phyloP scores from a whole-genome alignment of 2,329 filamentous ascomycete species.

The Ophiostoma quercus region DNA sequence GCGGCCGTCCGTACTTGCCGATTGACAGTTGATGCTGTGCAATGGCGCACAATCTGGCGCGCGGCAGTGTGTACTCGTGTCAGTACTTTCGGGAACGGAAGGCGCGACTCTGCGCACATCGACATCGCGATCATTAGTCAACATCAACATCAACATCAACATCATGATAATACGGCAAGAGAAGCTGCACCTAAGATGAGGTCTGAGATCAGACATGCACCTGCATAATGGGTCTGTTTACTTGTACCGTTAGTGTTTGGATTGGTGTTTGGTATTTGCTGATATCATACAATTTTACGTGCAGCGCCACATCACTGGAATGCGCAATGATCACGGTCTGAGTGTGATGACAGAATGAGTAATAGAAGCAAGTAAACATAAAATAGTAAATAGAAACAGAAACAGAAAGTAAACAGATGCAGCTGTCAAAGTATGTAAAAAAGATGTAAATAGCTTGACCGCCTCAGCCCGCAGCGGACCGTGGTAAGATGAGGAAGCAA shows the following conservation, averaged over 20 bases:
- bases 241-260: too few relatives aligned
- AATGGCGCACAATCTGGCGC: slow-evolving; percentile 11
- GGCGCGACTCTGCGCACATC: neutral
- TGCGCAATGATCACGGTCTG: slow-evolving; percentile 15
- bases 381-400: neutral
- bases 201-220: neutral
- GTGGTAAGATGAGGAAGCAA: slow-evolving; percentile 10
- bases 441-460: neutral
- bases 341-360: neutral
- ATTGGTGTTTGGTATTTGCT: neutral
- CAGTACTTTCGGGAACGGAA: neutral
- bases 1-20: slow-evolving; percentile 4
- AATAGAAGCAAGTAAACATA: neutral
- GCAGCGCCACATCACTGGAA: slow-evolving; percentile 20
- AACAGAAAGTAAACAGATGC: neutral
- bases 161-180: too few relatives aligned
- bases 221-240: slow-evolving; percentile 8
- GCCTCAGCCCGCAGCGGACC: neutral
- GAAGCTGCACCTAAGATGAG: neutral
- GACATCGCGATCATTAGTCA: neutral
- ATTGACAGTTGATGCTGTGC: slow-evolving; percentile 4
- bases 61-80: neutral
- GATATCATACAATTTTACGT: neutral
- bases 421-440: too few relatives aligned
- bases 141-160: neutral